These are phyloP conservation scores for Apostasia ramifera DNA, from an alignment of 106 monocot genomes.

Conservation along the genomic window DNA sequence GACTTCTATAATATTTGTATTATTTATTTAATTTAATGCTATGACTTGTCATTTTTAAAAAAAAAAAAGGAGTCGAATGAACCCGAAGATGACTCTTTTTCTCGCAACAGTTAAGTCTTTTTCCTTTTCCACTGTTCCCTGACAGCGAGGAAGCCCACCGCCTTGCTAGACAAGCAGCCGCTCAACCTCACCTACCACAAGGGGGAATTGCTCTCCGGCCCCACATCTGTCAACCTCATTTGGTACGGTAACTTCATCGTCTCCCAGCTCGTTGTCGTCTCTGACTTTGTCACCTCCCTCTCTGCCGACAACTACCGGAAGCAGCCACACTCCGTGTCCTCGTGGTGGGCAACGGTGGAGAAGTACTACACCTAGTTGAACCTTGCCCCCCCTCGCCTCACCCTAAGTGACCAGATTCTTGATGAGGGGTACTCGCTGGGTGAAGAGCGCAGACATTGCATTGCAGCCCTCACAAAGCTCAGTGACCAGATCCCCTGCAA, in stretches of 20 bases:
- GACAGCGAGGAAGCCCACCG: background rate
- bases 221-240: conserved; percentile 27
- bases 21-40: too few relatives aligned
- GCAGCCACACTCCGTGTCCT: conserved; percentile 15
- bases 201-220: conserved; percentile 28
- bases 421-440: too few relatives aligned
- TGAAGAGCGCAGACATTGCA: too few relatives aligned
- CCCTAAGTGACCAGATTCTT: background rate
- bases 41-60: too few relatives aligned
- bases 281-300: conserved; percentile 37
- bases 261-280: conserved; percentile 18
- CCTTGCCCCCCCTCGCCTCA: background rate
- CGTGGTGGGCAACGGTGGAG: conserved; percentile 29
- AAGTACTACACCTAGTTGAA: conserved; percentile 13
- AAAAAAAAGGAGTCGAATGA: too few relatives aligned
- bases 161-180: background rate
- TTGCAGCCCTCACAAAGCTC: too few relatives aligned
- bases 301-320: background rate
- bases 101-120: too few relatives aligned
- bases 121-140: background rate
- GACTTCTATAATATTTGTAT: too few relatives aligned
- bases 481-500: too few relatives aligned
- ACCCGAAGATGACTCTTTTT: too few relatives aligned
- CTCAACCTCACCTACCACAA: conserved; percentile 19
- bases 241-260: conserved; percentile 42